These are phyloP conservation scores for Lactarius hengduanensis DNA, from an alignment of 768 basidiomycete species.

Conservation along the genomic window DNA sequence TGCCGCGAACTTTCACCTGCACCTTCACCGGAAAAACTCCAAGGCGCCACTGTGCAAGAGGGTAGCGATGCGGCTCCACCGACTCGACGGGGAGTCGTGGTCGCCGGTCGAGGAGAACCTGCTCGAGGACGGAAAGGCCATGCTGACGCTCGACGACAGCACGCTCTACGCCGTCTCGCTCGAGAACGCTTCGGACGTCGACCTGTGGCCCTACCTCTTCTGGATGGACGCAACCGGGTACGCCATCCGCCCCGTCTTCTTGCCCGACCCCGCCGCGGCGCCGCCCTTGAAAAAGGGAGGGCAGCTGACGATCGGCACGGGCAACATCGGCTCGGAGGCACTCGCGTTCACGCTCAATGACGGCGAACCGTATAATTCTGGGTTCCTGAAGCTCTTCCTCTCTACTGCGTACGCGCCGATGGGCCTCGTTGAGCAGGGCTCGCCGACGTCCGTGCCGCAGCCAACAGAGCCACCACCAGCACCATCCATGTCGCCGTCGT, in stretches of 20 bases:
- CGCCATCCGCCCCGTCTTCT: slow-evolving; percentile 54
- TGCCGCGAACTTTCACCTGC: slow-evolving; percentile 58
- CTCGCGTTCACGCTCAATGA: slow-evolving; percentile 45
- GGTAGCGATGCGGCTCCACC: slow-evolving; percentile 54
- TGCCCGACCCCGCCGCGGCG: slow-evolving; percentile 41
- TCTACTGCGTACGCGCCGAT: slow-evolving; percentile 51
- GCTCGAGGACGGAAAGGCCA: slow-evolving; percentile 48
- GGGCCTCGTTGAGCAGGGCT: slow-evolving; percentile 48
- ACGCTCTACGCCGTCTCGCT: slow-evolving; percentile 50
- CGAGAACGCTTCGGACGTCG: slow-evolving; percentile 48
- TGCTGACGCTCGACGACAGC: slow-evolving; percentile 42
- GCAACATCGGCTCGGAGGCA: slow-evolving; percentile 46
- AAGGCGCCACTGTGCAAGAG: slow-evolving; percentile 45
- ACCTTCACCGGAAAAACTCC: slow-evolving; percentile 53
- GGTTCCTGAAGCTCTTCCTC: slow-evolving; percentile 59
- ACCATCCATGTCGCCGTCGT: background rate
- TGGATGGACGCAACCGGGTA: slow-evolving; percentile 60
- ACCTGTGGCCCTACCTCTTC: slow-evolving; percentile 62
- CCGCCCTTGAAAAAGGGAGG: slow-evolving; percentile 48
- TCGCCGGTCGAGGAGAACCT: slow-evolving; percentile 46
- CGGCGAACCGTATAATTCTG: slow-evolving; percentile 41
- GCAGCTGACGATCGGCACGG: slow-evolving; percentile 43
- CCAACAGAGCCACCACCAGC: background rate
- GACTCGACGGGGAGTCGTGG: slow-evolving; percentile 47
- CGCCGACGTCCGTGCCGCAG: slow-evolving; percentile 18